Base-by-base conservation (phyloP, 352 stramenopile genomes). In the Sclerospora graminicola region DNA sequence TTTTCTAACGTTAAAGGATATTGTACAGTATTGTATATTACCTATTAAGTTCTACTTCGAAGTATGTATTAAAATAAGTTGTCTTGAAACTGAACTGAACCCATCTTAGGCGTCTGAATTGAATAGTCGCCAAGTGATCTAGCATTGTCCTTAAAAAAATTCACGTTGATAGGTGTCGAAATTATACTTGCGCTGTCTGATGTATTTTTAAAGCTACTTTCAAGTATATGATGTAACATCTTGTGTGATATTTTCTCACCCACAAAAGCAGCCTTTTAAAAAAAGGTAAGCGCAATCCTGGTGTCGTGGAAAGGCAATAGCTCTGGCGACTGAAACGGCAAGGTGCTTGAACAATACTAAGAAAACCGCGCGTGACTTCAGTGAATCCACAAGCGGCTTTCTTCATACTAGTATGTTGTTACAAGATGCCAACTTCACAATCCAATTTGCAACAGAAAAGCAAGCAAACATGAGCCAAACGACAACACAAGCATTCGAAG, bases 311-410 rank as follows among this genome's bases (percentile, higher is more conserved):
- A 20, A 60, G 51, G 45, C 51, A 54, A 54, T 30, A 43, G 44
- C 18, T 14, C 51, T 60, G 40, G 37, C 46, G 46, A 55, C 51
- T 48, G 51, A 60, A 60, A 60, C 46, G 27, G 16, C 45, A n/a
- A 51, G 30, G 44, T 46, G 23, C 33, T 45, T 55, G 37, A 60
- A 26, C 21, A 26, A 26, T 7, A 26, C 21, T 3, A 26, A 26
- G 21, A 26, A 26, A 46, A 32, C 33, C 51, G 46, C 32, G 29
- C 28, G 21, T 24, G 38, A 21, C 38, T 56, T 26, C 4, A 26
- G 21, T 26, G 21, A 3, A 35, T 35, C 30, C 30, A 35, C 30
- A 35, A n/a, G 30, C 30, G 30, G 15, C 30, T 45, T 60, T 35
- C 44, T 48, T 26, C 33, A 16, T 35, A n/a, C n/a, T n/a, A n/a